Base-by-base conservation (phyloP, 169 alveolate species). In the Plasmodium vivax region DNA sequence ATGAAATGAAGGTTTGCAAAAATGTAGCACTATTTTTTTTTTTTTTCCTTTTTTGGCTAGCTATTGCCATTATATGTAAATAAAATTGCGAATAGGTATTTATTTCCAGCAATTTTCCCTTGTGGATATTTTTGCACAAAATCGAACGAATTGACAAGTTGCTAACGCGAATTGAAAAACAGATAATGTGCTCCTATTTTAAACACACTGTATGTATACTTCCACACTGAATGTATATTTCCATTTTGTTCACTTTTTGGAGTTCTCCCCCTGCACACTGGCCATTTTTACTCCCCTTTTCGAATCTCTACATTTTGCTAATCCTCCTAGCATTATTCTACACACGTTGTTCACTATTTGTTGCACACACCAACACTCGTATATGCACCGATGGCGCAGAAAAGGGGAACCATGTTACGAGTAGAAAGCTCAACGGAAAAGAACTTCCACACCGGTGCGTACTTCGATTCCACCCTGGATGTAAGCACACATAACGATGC, bases 401-500 rank as follows among this genome's bases (percentile, higher is more conserved):
- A 41, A 23, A 82, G n/a, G 27, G 30, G 74, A 84, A 68, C 30
- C 41, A 87, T 87, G 93, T 56, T 71, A 27, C 85, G 85, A 19
- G 47, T 54, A 23, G 82, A 77, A 23, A 85, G 62, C 10, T 75
- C 82, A 74, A 47, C 68, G 41, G 82, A 87, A 75, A 77, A 75
- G 16, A 23, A 27, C 32, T 16, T 32, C 47, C 68, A 73, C 51
- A 62, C 34, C 43, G 38, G 68, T 62, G 62, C 36, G 12, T 23
- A 81, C 36, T 19, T 43, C 47, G 90, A 81, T 58, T 80, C 82
- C 34, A 2, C 83, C 38, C 68, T 38, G 45, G 73, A 81, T 80
- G 43, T 81, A 58, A 80, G 36, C 74, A 80, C 68, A 51, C 38
- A 19, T 81, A 90, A 90, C 73, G 94, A 90, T 80, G 73, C 74